phyloP scores from a whole-genome alignment of 2,329 filamentous ascomycete genomes.

The Periglandula ipomoeae region DNA sequence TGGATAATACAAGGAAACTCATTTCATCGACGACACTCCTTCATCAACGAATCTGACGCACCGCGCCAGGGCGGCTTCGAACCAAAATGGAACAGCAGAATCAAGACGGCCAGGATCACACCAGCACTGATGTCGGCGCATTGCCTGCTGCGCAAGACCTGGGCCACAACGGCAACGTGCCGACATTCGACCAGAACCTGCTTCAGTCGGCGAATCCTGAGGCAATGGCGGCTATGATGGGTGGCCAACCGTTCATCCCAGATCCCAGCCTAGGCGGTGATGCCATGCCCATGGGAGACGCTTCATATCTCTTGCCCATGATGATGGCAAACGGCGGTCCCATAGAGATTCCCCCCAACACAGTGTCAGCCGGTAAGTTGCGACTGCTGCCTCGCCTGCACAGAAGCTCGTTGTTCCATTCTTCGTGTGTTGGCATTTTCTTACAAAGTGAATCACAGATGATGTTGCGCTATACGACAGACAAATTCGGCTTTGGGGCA shows the following conservation, averaged over 20 bases:
- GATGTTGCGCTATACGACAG: constrained; percentile 96
- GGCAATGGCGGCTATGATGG: constrained; percentile 16
- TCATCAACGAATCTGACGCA: too few species aligned
- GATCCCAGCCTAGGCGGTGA: constrained; percentile 15
- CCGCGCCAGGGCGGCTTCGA: too few species aligned
- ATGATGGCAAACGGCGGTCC: constrained; percentile 20
- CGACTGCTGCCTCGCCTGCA: too few species aligned
- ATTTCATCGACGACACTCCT: too few species aligned
- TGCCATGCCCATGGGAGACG: constrained; percentile 17
- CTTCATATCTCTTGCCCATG: constrained; percentile 22
- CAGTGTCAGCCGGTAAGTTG: constrained; percentile 26
- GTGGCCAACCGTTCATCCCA: constrained; percentile 15
- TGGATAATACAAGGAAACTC: too few species aligned
- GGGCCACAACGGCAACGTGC: constrained; percentile 5
- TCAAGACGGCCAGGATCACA: constrained; percentile 5
- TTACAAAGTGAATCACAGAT: constrained; percentile 40
- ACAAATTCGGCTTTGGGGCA: constrained; percentile 94
- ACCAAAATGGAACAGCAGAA: constrained; percentile 8
- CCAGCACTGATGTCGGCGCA: not conserved
- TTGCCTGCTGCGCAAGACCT: not conserved
- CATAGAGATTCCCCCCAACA: constrained; percentile 12
- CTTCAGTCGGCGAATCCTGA: constrained; percentile 2
- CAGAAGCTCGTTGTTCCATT: too few species aligned
- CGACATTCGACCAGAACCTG: constrained; percentile 5
- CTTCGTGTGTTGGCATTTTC: not conserved